A percentile compares a stretch with the other conserved stretches of the same genome.
Conservation (phyloP, 148 eudicot species). For the Vaccinium darrowii region DNA sequence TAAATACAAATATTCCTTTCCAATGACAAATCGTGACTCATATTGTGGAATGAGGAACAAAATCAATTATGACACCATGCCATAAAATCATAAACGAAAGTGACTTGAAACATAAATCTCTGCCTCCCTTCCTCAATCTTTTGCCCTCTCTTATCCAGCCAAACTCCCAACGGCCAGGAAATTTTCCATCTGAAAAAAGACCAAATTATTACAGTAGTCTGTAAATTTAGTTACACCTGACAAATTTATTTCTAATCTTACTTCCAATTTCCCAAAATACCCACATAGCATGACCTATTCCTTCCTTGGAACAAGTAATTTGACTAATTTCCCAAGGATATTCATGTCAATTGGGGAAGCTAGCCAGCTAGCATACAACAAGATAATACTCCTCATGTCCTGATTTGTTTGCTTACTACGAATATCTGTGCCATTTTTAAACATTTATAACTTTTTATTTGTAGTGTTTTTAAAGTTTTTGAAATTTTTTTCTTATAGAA, state of each 20-base stretch:
- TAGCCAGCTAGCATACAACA: background rate
- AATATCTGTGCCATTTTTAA: no score
- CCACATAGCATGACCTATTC: background rate
- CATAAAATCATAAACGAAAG: background rate
- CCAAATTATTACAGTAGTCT: background rate
- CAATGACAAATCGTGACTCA: background rate
- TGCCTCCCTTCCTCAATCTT: background rate
- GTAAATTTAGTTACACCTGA: background rate
- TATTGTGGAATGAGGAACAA: background rate
- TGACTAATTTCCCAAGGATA: background rate
- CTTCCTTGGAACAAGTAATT: no score
- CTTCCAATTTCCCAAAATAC: background rate
- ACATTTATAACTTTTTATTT: no score
- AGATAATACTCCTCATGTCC: background rate
- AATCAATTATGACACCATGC: background rate
- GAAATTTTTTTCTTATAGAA: no score
- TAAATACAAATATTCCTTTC: slow-evolving; percentile 5
- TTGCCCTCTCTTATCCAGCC: background rate
- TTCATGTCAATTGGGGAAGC: background rate
- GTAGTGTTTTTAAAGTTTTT: no score
- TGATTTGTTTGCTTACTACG: no score
- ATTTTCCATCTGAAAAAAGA: background rate
- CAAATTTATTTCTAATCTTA: background rate
- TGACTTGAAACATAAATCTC: background rate
- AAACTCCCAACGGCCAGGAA: background rate